These are phyloP conservation scores for Cyclotella atomus DNA, from an alignment of 108 stramenopile species.

Conservation along the genomic window DNA sequence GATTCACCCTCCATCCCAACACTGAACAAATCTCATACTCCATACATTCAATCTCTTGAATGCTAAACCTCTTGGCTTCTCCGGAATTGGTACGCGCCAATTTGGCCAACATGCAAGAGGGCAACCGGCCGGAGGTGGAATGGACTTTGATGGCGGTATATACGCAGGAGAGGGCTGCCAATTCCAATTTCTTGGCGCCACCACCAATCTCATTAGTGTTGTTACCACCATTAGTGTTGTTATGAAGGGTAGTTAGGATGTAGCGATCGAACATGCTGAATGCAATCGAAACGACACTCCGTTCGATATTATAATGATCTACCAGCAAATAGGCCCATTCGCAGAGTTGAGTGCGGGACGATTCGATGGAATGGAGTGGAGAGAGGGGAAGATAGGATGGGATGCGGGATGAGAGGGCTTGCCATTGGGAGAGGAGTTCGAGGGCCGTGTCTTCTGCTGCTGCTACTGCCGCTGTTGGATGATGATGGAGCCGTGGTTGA, in stretches of 20 bases:
- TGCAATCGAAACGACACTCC: background rate
- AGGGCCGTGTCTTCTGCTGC: no score
- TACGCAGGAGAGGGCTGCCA: background rate
- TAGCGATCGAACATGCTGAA: conserved; percentile 7
- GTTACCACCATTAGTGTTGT: no score
- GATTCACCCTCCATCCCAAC: background rate
- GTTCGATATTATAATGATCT: conserved; percentile 8
- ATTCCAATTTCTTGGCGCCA: background rate
- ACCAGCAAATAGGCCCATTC: conserved; percentile 1
- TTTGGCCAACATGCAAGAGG: background rate
- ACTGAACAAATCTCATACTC: background rate
- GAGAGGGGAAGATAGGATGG: background rate
- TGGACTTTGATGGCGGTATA: background rate
- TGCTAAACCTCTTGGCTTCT: background rate
- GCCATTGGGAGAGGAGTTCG: background rate
- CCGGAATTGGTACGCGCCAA: background rate
- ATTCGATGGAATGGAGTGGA: background rate
- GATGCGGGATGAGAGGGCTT: background rate
- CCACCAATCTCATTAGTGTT: no score
- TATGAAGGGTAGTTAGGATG: background rate
- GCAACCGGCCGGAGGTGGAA: background rate
- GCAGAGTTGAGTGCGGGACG: conserved; percentile 1
- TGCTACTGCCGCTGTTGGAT: no score
- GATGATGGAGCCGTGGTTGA: background rate
- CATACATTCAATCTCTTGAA: background rate